Evolutionary conservation across 2,329 filamentous ascomycete genomes (phyloP).

Genomic region (Didymella arachidicola): DNA sequence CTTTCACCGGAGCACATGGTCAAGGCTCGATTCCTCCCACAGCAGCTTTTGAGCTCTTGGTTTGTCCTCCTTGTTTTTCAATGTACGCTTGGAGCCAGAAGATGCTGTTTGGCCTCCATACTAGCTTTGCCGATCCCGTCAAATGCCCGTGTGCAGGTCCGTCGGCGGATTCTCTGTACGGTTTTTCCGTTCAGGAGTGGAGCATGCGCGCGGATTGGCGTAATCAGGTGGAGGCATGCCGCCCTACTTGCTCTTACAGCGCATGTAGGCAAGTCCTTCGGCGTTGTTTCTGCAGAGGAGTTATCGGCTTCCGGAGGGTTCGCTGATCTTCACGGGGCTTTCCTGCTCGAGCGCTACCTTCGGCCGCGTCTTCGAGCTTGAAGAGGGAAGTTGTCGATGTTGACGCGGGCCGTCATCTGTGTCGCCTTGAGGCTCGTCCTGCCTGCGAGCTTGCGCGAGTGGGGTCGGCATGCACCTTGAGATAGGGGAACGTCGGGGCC

Average conservation of each 20-base stretch:
- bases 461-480: neutral
- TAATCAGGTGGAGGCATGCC: neutral
- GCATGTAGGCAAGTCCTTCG: neutral
- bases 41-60: too few species aligned
- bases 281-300: neutral
- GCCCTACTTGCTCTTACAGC: neutral
- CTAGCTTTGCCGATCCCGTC: neutral
- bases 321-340: neutral
- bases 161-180: neutral
- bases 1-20: too few species aligned
- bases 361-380: neutral
- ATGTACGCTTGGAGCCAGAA: too few species aligned
- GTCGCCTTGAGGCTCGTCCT: neutral
- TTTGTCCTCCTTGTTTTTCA: too few species aligned
- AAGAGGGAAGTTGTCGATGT: neutral
- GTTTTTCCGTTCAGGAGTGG: neutral
- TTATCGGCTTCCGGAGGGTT: neutral
- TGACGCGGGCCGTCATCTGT: neutral
- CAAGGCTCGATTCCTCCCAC: too few species aligned
- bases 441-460: neutral
- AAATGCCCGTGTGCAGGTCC: neutral
- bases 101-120: neutral
- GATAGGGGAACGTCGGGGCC: neutral
- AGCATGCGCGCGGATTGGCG: neutral
- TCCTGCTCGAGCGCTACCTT: neutral